Conservation (phyloP, 1,284 basidiomycete species). For the Leccinum proliferum region DNA sequence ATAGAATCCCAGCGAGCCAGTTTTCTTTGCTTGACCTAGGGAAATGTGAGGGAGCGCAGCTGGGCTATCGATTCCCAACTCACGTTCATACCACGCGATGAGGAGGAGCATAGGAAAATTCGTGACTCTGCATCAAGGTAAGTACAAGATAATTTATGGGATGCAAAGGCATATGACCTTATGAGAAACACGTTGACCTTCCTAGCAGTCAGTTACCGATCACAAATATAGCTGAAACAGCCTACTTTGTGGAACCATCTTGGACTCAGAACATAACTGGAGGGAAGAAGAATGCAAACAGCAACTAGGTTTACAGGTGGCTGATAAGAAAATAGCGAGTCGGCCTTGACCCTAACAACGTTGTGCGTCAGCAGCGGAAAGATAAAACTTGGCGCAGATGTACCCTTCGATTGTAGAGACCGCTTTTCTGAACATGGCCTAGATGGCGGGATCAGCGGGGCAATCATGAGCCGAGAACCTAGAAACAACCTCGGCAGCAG, state of each 20-base stretch:
- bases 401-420: conserved; percentile 89
- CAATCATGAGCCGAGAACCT: background rate
- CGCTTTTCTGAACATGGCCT: conserved; percentile 92
- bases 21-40: conserved; percentile 54
- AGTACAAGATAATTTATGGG: background rate
- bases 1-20: conserved; percentile 58
- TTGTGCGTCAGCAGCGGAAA: conserved; percentile 21
- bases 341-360: conserved; percentile 66
- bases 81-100: conserved; percentile 80
- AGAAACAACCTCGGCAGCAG: conserved; percentile 73
- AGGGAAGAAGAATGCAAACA: conserved; percentile 75
- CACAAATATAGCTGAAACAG: background rate
- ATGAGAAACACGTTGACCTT: conserved; percentile 87
- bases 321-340: conserved; percentile 90
- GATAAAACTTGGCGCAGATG: conserved; percentile 4
- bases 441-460: background rate
- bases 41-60: conserved; percentile 2
- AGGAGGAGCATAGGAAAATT: conserved; percentile 81
- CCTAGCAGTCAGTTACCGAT: conserved; percentile 10
- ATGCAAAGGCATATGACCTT: conserved; percentile 36
- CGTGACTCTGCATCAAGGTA: conserved; percentile 50
- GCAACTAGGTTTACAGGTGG: conserved; percentile 87
- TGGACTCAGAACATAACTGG: conserved; percentile 71
- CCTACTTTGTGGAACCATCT: conserved; percentile 82
- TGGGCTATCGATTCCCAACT: conserved; percentile 4